Conservation (phyloP, 2,329 filamentous ascomycete species). For the Ceratocystiopsis brevicomis region DNA sequence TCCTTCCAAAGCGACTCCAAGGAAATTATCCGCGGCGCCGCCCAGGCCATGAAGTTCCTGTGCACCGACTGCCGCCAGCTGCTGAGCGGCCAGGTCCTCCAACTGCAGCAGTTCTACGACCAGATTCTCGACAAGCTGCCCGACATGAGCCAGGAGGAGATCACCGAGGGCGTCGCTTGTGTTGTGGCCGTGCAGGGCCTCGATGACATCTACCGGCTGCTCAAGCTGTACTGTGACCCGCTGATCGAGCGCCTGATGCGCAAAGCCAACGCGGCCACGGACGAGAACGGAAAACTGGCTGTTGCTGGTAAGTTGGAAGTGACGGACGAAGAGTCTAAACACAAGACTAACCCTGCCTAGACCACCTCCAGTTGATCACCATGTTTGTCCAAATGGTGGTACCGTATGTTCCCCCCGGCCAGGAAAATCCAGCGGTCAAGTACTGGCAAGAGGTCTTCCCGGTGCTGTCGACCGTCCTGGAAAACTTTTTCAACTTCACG, state of each 20-base stretch:
- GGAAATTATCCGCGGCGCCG: slow-evolving; percentile 80
- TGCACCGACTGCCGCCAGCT: slow-evolving; percentile 86
- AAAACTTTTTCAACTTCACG: slow-evolving; percentile 68
- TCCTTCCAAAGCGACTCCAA: slow-evolving; percentile 78
- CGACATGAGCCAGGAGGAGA: slow-evolving; percentile 74
- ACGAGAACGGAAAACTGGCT: slow-evolving; percentile 66
- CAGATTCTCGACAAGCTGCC: slow-evolving; percentile 75
- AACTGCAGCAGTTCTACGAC: slow-evolving; percentile 85
- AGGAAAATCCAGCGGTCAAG: slow-evolving; percentile 78
- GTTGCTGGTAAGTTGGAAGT: slow-evolving; percentile 46
- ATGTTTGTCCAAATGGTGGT: slow-evolving; percentile 66
- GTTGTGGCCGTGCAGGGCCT: slow-evolving; percentile 76
- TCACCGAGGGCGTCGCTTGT: slow-evolving; percentile 86
- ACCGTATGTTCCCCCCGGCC: slow-evolving; percentile 50
- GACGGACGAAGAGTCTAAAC: too few relatives aligned
- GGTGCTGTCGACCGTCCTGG: slow-evolving; percentile 66
- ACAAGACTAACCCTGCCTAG: slow-evolving; percentile 20
- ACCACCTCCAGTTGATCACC: slow-evolving; percentile 82
- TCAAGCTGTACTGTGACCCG: slow-evolving; percentile 88
- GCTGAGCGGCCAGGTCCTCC: slow-evolving; percentile 62
- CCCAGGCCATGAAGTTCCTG: slow-evolving; percentile 90
- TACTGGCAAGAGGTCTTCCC: slow-evolving; percentile 94
- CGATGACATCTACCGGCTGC: slow-evolving; percentile 59
- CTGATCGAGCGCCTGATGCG: slow-evolving; percentile 69
- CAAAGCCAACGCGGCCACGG: slow-evolving; percentile 68